Base-by-base conservation (phyloP, 2,329 filamentous ascomycete genomes). In the Ophiostoma fasciatum region DNA sequence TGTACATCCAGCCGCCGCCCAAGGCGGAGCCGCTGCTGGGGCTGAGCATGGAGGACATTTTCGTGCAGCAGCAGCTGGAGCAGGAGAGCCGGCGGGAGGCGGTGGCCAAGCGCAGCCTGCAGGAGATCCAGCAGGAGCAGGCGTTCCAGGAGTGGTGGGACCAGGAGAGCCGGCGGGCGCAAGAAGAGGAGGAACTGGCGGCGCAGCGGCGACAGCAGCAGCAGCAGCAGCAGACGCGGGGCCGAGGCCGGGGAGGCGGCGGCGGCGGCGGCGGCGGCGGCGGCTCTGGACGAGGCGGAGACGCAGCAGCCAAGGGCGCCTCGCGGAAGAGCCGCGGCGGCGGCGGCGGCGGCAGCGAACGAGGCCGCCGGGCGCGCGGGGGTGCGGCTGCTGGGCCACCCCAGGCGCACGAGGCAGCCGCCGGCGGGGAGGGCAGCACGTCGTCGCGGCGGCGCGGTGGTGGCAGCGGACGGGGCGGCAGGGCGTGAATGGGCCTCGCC, bases 101-200 rank as follows among this genome's bases (percentile, higher is more conserved):
- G 1, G 77, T 77, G 10, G 82, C 85, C 3, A 94, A 93, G 58
- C 72, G 88, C 38, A 90, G 82, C 44, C 61, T 98, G 21, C 78
- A 92, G 50, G 90, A 96, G 44, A 98, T 98, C 40, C 90, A 98
- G 54, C 76, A 90, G 45, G 90, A 98, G 57, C 90, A 98, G 52
- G 84, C 84, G 35, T 98, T 98, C 53, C 83, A 94, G 52, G 78
- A 92, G 53, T 94, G 87, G 85, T 94, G 85, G 85, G 83, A 92
- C 46, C 76, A 81, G 43, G 87, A 94, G 55, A 84, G 78, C 48
- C 68, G 68, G 41, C 67, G 81, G 20, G 71, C 79, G 26, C 77
- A 78, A 44, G 72, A 78, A 45, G 74, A 74, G 42, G 69, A 71
- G 42, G 63, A 64, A 4, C 51, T 74, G 42, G 69, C 71, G 42